Evolutionary conservation across 2,329 filamentous ascomycete genomes (phyloP).

Genomic region (Cladophialophora chaetospira): DNA sequence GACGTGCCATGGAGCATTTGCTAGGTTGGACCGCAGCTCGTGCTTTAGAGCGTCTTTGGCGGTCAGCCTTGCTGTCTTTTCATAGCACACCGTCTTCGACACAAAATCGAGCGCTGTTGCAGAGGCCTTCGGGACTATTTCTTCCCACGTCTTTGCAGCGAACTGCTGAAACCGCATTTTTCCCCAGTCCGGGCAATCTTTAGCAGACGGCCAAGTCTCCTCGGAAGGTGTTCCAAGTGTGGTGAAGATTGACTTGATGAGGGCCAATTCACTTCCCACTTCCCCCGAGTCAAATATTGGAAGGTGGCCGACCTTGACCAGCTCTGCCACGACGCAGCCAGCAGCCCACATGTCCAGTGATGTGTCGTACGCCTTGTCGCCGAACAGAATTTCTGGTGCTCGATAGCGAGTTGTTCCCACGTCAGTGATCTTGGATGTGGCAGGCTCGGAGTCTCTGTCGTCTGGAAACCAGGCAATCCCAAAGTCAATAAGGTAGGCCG

Average conservation of each 20-base stretch:
- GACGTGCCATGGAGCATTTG: neutral
- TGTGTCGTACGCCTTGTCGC: conserved; percentile 69
- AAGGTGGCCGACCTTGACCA: conserved; percentile 57
- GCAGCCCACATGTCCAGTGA: conserved; percentile 87
- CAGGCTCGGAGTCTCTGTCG: conserved; percentile 60
- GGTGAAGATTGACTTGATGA: conserved; percentile 91
- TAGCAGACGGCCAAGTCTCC: conserved; percentile 70
- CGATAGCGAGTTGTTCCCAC: conserved; percentile 92
- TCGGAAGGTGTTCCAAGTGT: conserved; percentile 82
- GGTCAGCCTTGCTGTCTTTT: conserved; percentile 66
- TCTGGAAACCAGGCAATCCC: conserved; percentile 81
- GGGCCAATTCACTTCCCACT: conserved; percentile 84
- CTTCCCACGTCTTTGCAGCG: conserved; percentile 66
- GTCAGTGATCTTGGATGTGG: conserved; percentile 76
- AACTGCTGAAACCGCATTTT: conserved; percentile 80
- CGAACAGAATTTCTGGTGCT: conserved; percentile 87
- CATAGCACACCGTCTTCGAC: conserved; percentile 68
- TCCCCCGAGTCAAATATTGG: conserved; percentile 85
- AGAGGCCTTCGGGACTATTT: conserved; percentile 65
- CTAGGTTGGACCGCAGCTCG: conserved; percentile 1
- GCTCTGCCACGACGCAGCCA: conserved; percentile 80
- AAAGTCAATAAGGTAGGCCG: conserved; percentile 84
- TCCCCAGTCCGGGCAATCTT: conserved; percentile 78
- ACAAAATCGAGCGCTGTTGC: conserved; percentile 66
- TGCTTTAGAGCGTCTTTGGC: conserved; percentile 47